Conservation (phyloP, 192 early-diverging fungal species). For the Umbelopsis sp. region DNA sequence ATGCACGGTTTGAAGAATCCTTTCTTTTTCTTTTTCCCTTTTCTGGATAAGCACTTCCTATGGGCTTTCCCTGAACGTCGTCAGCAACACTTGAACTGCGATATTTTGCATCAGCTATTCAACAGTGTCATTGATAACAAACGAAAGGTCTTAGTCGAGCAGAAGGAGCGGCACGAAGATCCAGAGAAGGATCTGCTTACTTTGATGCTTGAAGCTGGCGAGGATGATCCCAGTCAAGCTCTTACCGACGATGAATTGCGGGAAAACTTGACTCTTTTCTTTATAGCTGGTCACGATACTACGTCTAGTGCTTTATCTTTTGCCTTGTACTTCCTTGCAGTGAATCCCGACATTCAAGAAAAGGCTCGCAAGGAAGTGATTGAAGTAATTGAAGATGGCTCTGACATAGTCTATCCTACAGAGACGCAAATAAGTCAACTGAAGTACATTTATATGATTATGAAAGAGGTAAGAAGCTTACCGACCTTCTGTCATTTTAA, state of each 20-base stretch:
- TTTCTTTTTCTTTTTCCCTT: slow-evolving; percentile 19
- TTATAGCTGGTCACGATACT: slow-evolving; percentile 26
- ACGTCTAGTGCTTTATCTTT: slow-evolving; percentile 19
- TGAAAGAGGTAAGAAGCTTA: slow-evolving; percentile 22
- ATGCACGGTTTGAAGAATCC: neutral
- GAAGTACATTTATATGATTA: slow-evolving; percentile 38
- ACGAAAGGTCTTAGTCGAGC: neutral
- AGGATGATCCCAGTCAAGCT: neutral
- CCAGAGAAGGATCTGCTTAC: slow-evolving; percentile 38
- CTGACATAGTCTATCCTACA: slow-evolving; percentile 27
- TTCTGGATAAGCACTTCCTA: slow-evolving; percentile 8
- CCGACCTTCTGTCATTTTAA: too few relatives aligned
- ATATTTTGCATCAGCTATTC: slow-evolving; percentile 4
- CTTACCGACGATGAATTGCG: slow-evolving; percentile 19
- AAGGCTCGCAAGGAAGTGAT: slow-evolving; percentile 29
- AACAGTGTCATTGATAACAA: slow-evolving; percentile 33
- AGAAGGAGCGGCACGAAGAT: slow-evolving; percentile 12
- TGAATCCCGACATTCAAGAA: slow-evolving; percentile 25
- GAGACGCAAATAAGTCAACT: slow-evolving; percentile 55
- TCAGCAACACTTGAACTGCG: neutral
- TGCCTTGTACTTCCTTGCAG: slow-evolving; percentile 26
- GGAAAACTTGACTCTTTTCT: neutral
- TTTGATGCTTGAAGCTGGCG: slow-evolving; percentile 31
- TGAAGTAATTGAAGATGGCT: slow-evolving; percentile 11
- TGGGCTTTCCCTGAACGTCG: slow-evolving; percentile 24